Evolutionary conservation across 2,329 filamentous ascomycete species (phyloP), one percentile per base, ranked within the genome.

Genomic region (Penicillium sp.): DNA sequence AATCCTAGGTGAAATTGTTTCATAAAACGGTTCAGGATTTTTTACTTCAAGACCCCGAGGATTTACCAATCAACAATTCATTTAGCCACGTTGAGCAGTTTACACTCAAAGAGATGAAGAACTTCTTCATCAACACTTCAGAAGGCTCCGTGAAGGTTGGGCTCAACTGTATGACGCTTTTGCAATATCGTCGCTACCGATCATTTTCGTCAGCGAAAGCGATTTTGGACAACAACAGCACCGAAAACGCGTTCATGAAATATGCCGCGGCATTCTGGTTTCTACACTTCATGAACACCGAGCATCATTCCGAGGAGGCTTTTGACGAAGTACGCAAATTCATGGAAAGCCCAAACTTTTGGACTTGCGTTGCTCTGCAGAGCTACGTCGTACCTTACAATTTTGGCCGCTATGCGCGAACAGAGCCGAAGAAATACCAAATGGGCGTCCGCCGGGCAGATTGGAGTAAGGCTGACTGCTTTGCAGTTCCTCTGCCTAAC

Each of bases 201-300:
- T 45, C 42, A 45, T 45, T 45, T 45, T 24, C 42, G 1, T 19
- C n/a, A 24, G 42, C 19, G 2, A 45, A 45, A 45, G 42, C 19
- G 10, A 45, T 45, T 4, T 9, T 57, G 54, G 28, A 49, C 19
- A 42, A 30, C 6, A 22, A 22, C 6, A 37, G 19, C 24, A 37
- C 28, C 22, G 26, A 44, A 37, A 24, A 58, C 12, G 28, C 44
- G 7, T 58, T 58, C 33, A 33, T 50, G 33, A 58, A 42, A 45
- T 58, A 58, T 51, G 44, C 44, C 17, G 56, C 56, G 15, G 56
- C 56, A 2, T 58, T 58, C 56, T 58, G 56, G 45, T 58, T 58
- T 47, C 17, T 58, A 24, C 45, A 50, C 38, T 33, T 58, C 8
- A 45, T 45, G 22, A 30, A 50, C 5, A 15, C n/a, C 19, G 26